Conservation (phyloP, 2,329 filamentous ascomycete species). For the Arthrobotrys musiformis region DNA sequence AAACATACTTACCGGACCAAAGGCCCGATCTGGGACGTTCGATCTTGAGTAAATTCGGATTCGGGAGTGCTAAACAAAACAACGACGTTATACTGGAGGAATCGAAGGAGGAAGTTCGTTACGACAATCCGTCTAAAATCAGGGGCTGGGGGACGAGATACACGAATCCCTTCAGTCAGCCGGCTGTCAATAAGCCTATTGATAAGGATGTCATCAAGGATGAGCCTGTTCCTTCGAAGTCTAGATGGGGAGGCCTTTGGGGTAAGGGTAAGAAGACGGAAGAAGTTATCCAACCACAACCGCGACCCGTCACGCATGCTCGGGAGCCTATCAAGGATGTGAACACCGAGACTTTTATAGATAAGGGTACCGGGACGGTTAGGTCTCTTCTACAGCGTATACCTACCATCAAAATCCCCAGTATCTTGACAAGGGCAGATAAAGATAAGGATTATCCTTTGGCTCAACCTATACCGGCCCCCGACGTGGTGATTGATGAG, state of each 20-base stretch:
- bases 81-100: background rate
- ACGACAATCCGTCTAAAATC: background rate
- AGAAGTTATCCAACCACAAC: background rate
- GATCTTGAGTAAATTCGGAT: background rate
- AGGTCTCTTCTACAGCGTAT: constrained; percentile 22
- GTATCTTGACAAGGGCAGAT: background rate
- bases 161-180: constrained; percentile 5
- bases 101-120: constrained; percentile 17
- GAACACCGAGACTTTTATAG: background rate
- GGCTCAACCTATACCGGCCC: background rate
- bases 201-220: constrained; percentile 13
- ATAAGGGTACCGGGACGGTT: constrained; percentile 1
- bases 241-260: background rate
- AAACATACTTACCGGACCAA: background rate
- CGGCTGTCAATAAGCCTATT: background rate
- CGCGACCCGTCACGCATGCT: constrained; percentile 12
- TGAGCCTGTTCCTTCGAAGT: background rate
- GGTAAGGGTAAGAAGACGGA: constrained; percentile 12
- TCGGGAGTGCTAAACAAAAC: background rate
- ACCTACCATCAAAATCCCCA: background rate
- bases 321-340: constrained; percentile 16
- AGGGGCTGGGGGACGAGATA: constrained; percentile 8
- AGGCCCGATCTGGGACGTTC: background rate
- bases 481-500: background rate
- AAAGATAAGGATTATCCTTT: background rate